Base-by-base conservation (phyloP, 495 filamentous ascomycete genomes). In the Tuber melanosporum region DNA sequence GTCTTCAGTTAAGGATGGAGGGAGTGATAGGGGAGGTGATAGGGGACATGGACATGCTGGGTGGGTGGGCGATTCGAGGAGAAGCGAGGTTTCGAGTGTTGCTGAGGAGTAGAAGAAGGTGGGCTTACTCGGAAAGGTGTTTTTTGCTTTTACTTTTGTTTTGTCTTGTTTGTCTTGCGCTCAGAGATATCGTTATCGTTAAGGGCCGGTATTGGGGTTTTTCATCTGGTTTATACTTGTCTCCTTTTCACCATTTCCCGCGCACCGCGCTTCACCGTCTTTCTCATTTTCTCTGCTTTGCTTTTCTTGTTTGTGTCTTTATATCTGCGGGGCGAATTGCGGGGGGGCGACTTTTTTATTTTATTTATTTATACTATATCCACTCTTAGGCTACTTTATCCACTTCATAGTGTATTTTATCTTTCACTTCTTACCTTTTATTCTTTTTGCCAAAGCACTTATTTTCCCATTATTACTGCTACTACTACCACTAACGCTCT, bases 11-110 rank as follows among this genome's bases (percentile, higher is more conserved):
- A 77, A 79, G 84, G 73, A 88, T 88, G 86, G 85, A 81, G 74
- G 86, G 86, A 76, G 84, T 87, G 70, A 84, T 83, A 69, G 87
- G 89, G 83, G 85, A 70, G 76, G 84, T 87, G 70, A 84, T 83
- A 69, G 87, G 89, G 83, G 85, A 70, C 46, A 70, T 71, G 32
- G 73, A 26, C 32, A 76, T 71, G 45, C 10, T 36, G 41, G 72
- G 49, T 22, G 71, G 49, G 73, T 57, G 62, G 43, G 45, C 2
- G 44, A 74, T 32, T 7, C 73, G 17, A 46, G 22, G 72, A 17
- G 49, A 47, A 78, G 80, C 42, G 74, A 80, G 39, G 74, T 82
- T 9, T 75, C 73, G 14, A 82, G 80, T 43, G 73, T 79, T 36
- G 80, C 75, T 3, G 84, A 85, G 75, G 84, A 82, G 75, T 74